These are phyloP conservation scores for Globisporangium yorkense DNA, from an alignment of 352 stramenopile genomes.

Conservation along the genomic window DNA sequence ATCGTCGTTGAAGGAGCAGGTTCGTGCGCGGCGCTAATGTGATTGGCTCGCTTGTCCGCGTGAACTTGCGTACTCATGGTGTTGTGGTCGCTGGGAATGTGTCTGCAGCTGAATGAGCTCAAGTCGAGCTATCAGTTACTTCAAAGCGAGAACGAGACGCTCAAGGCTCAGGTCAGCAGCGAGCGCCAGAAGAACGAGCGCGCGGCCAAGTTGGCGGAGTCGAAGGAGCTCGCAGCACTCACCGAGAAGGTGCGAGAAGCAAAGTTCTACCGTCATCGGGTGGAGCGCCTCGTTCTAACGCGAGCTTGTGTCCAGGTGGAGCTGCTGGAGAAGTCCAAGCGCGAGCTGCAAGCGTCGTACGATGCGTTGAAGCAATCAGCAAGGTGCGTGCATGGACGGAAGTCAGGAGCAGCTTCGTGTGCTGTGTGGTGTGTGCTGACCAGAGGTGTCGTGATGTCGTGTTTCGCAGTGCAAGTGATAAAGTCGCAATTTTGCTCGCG, in stretches of 20 bases:
- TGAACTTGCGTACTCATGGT: slow-evolving; percentile 2
- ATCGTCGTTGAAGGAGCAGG: slow-evolving; percentile 65
- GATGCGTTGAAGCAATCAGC: slow-evolving; percentile 27
- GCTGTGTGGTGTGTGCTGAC: neutral
- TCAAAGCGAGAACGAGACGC: slow-evolving; percentile 39
- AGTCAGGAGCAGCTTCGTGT: neutral
- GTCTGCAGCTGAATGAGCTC: slow-evolving; percentile 42
- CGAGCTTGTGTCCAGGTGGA: slow-evolving; percentile 13
- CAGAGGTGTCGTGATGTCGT: neutral
- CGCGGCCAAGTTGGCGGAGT: slow-evolving; percentile 21
- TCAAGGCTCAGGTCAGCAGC: slow-evolving; percentile 43
- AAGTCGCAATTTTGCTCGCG: slow-evolving; percentile 21
- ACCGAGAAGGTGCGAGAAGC: slow-evolving; percentile 26
- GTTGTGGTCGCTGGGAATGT: neutral
- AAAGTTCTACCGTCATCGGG: neutral
- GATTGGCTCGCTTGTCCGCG: neutral
- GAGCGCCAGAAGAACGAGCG: slow-evolving; percentile 29
- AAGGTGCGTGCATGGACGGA: slow-evolving; percentile 18
- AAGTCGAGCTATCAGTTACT: slow-evolving; percentile 44
- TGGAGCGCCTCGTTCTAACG: neutral
- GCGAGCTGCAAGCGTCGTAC: slow-evolving; percentile 25
- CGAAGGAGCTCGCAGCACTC: slow-evolving; percentile 27
- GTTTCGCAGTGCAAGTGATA: slow-evolving; percentile 28
- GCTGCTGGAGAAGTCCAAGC: slow-evolving; percentile 34
- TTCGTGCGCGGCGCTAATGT: slow-evolving; percentile 11